Conservation (phyloP, 768 basidiomycete genomes). For the Daedaleopsis nitida region DNA sequence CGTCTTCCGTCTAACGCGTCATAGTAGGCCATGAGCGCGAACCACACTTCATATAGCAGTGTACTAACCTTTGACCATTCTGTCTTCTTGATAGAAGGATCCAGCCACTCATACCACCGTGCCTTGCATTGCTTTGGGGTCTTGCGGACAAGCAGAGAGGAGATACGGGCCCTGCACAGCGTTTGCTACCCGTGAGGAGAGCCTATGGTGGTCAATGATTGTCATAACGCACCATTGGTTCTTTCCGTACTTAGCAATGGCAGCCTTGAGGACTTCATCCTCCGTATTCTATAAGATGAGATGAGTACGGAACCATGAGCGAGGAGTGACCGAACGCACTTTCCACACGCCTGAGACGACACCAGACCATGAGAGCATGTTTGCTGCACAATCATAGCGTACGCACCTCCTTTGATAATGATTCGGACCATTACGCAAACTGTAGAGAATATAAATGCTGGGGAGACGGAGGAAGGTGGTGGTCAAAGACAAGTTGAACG, state of each 20-base stretch:
- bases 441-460: neutral
- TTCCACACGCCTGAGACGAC: constrained; percentile 71
- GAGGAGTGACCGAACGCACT: constrained; percentile 40
- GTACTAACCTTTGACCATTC: constrained; percentile 93
- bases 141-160: constrained; percentile 94
- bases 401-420: constrained; percentile 86
- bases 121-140: constrained; percentile 99
- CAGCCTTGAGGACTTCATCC: constrained; percentile 98
- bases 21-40: neutral
- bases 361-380: neutral
- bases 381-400: neutral
- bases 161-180: constrained; percentile 87
- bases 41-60: neutral
- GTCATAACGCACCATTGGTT: constrained; percentile 74
- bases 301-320: constrained; percentile 14
- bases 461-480: constrained; percentile 1
- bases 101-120: constrained; percentile 99
- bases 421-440: constrained; percentile 70
- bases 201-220: no score
- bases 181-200: neutral
- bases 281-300: constrained; percentile 72
- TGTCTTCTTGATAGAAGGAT: constrained; percentile 99
- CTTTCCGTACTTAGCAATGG: constrained; percentile 96
- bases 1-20: constrained; percentile 82
- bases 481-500: constrained; percentile 18